Base-by-base conservation (phyloP, 176 grass and related monocot species). In the Phoenix dactylifera region DNA sequence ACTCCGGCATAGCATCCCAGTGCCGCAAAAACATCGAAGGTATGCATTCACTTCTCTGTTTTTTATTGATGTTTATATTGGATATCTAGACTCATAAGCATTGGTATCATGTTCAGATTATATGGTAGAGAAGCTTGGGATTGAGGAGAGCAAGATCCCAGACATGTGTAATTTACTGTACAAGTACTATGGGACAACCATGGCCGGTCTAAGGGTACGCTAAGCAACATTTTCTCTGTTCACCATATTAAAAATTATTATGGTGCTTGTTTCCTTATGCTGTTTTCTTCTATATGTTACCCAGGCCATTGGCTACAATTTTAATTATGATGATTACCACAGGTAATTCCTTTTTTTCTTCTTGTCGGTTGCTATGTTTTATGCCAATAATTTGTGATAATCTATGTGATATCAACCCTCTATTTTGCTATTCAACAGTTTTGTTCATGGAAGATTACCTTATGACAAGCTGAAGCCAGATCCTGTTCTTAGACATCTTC, bases 381-480 rank as follows among this genome's bases (percentile, higher is more conserved):
- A 44, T 44, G 7, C 2, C 35, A 44, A 44, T 12, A 10, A 44
- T 44, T 44, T 44, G 35, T 14, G 9, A 44, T 6, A 44, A 10
- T 44, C 35, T 14, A 14, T 12, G 26, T 44, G 14, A 3, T 14
- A 12, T 44, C 35, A 2, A 44, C 9, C 35, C 50, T 24, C 49
- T 50, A 5, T 35, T 6, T 2, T 51, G 39, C 48, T 30, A 52
- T 16, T 48, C 50, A 22, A 72, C 62, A 90, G 88, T 26, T 86
- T 93, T 73, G 88, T 98, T 54, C 94, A 98, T 66, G 94, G 94
- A 54, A 92, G 88, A 62, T 74, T 98, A 60, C 81, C 94, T 18
- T 98, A 98, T 51, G 85, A 92, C 15, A 92, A 86, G 49, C 83
- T 98, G 64, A 92, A 93, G 68, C 88, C 88, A 19, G 94, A 98